Evolutionary conservation across 495 filamentous ascomycete genomes (phyloP).

Genomic region (Clohesyomyces aquaticus): DNA sequence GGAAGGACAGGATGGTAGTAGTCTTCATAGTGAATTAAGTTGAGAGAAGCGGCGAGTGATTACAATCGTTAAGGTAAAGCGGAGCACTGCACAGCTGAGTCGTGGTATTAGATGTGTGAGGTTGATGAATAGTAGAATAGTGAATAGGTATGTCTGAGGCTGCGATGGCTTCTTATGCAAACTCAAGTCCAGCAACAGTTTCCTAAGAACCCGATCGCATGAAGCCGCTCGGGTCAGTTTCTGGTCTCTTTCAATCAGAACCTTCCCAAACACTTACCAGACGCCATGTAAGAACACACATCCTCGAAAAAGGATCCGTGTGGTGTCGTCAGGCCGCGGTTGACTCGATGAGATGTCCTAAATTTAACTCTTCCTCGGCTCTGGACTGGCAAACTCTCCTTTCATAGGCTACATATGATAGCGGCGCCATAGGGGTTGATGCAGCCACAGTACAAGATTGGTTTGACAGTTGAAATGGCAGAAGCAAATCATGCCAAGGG

Average conservation of each 20-base stretch:
- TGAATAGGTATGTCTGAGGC: background rate
- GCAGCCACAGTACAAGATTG: background rate
- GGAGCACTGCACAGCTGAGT: background rate
- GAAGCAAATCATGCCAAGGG: background rate
- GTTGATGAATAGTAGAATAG: background rate
- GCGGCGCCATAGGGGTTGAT: background rate
- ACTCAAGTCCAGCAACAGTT: background rate
- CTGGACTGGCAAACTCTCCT: background rate
- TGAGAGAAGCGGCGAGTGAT: background rate
- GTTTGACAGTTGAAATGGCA: background rate
- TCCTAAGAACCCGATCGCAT: background rate
- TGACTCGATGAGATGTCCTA: background rate
- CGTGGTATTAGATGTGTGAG: background rate
- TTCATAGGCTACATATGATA: background rate
- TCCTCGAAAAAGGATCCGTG: background rate
- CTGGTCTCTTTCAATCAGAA: background rate
- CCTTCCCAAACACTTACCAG: background rate
- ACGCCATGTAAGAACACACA: background rate
- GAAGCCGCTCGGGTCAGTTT: background rate
- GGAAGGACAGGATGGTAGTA: background rate
- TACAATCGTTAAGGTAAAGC: background rate
- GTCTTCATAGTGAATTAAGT: constrained; percentile 6
- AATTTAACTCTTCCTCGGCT: background rate
- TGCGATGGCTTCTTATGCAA: background rate
- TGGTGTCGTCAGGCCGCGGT: background rate